Base-by-base conservation (phyloP, 768 basidiomycete species). In the Rhizopogon roseolus region DNA sequence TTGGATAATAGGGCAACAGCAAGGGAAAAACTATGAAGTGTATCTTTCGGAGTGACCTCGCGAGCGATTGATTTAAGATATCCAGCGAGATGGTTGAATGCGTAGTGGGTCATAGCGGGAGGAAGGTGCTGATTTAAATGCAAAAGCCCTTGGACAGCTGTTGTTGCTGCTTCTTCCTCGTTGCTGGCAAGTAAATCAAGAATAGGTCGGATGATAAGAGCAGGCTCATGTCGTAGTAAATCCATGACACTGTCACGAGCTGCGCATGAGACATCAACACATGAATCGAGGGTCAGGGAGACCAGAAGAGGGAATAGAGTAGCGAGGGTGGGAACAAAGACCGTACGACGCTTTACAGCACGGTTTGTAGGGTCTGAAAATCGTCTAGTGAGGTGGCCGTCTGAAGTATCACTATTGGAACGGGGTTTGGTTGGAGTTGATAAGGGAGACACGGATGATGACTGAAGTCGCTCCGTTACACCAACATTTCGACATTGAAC, bases 201-300 rank as follows among this genome's bases (percentile, higher is more conserved):
- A 13, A 82, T 67, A 17, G 85, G 80, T 9, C 87, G 79, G 11
- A 79, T 73, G 28, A 90, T 69, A n/a, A 89, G 71, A 14, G 75
- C 74, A 5, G 88, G 84, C 59, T 92, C 89, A 60, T 89, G 86
- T 19, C 88, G 78, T 81, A 90, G 84, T 44, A 86, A 66, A 54
- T 88, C 84, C 14, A 86, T 59, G 40, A 90, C 62, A 5, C 80
- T 71, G 27, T 74, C 74, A 41, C 82, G 78, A 19, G 88, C 82
- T 3, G 79, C 72, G 28, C 73, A 76, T 10, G 85, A 78, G 27
- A 90, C 75, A 4, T 66, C 60, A 55, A 81, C 71, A 62, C 83
- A 77, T 29, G 69, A 50, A 60, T 88, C 85, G 41, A 73, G 76
- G 5, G 80, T 73, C 56, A 88, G 66, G 0, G 69, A 62, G 3